These are phyloP conservation scores for Turnera subulata DNA, from an alignment of 345 rosid genomes.

Conservation along the genomic window DNA sequence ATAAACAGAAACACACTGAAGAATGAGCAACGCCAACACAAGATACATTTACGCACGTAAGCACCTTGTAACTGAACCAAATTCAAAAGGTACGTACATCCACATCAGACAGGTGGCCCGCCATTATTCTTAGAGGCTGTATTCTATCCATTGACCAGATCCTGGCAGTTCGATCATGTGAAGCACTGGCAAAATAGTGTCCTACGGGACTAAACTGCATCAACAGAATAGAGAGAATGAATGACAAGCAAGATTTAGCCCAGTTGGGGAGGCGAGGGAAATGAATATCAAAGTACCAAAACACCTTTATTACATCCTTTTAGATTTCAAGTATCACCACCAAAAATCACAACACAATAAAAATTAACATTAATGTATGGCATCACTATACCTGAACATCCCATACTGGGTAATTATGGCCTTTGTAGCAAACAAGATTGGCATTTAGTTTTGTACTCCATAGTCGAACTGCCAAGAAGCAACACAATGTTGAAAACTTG, in stretches of 20 bases:
- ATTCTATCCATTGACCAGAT: constrained; percentile 95
- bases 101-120: constrained; percentile 97
- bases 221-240: constrained; percentile 19
- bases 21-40: too few species aligned
- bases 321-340: background rate
- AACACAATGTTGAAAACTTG: background rate
- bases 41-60: too few species aligned
- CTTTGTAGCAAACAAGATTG: constrained; percentile 97
- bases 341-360: background rate
- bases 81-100: constrained; percentile 52
- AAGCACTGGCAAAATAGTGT: constrained; percentile 88
- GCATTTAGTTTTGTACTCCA: constrained; percentile 97
- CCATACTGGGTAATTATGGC: constrained; percentile 99
- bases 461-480: constrained; percentile 59
- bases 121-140: constrained; percentile 91
- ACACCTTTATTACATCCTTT: background rate
- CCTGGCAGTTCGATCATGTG: constrained; percentile 95
- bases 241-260: constrained; percentile 9
- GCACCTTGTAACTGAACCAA: too few species aligned
- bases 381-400: constrained; percentile 78
- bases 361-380: constrained; percentile 2
- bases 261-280: constrained; percentile 1
- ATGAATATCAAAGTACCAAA: background rate
- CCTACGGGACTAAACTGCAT: constrained; percentile 95
- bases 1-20: too few species aligned